Base-by-base conservation (phyloP, 2,329 filamentous ascomycete genomes). In the Ophiostoma sp. region DNA sequence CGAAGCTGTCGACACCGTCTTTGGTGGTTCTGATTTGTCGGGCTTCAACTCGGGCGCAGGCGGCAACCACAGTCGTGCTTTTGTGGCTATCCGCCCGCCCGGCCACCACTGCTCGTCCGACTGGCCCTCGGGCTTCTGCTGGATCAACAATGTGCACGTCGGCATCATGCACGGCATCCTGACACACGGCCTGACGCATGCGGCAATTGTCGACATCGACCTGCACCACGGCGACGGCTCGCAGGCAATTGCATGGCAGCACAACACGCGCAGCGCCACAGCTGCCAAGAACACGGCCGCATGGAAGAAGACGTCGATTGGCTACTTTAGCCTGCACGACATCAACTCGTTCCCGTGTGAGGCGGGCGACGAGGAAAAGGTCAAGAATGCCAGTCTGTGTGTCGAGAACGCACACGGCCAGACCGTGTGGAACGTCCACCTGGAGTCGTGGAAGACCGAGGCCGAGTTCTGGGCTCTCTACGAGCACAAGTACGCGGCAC, bases 261-360 rank as follows among this genome's bases (percentile, higher is more conserved):
- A 96, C 75, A 99, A 98, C 77, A 31, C 44, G 44, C 66, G 66
- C 41, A 54, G 66, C 27, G 41, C 66, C 0, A 17, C 41, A 15
- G 66, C 66, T 5, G 17, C 66, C 6, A 67, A 67, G 31, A 67
- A 67, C 15, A 10, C 89, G 0, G 84, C 90, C 0, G 82, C 85
- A 39, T 90, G 90, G 84, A 94, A 94, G 80, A 95, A 92, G 81
- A 89, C 90, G 0, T 89, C 90, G 0, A 95, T 98, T 75, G 95
- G 94, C 11, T 99, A 99, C 78, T 98, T 97, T 79, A 97, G 94
- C 78, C 79, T 99, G 62, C 95, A 99, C 78, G 95, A 99, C 77
- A 97, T 99, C 81, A 98, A 99, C 79, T 98, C 94, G 0, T 99
- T 96, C 76, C 95, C 96, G 0, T 99, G 95, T 78, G 95, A 99